Conservation (phyloP, 768 basidiomycete genomes). For the Favolaschia claudopus region DNA sequence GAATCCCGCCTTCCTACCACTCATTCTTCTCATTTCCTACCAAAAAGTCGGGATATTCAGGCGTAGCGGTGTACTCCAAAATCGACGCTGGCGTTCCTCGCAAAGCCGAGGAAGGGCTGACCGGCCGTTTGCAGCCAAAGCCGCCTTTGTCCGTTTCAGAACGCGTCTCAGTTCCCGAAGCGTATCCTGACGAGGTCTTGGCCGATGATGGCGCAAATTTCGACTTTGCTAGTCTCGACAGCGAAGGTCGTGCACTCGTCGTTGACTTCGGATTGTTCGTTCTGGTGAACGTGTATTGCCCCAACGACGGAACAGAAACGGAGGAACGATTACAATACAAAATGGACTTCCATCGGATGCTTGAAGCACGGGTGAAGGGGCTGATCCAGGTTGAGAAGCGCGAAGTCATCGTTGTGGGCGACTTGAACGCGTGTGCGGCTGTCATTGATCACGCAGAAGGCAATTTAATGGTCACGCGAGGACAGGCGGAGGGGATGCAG, state of each 20-base stretch:
- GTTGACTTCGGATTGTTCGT: constrained; percentile 95
- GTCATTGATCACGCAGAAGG: constrained; percentile 94
- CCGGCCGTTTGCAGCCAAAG: constrained; percentile 72
- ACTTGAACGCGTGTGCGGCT: constrained; percentile 89
- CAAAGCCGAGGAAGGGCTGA: constrained; percentile 75
- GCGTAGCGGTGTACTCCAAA: constrained; percentile 90
- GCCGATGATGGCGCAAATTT: constrained; percentile 39
- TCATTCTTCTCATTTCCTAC: constrained; percentile 91
- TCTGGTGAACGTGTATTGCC: constrained; percentile 96
- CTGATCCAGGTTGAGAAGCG: constrained; percentile 70
- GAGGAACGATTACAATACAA: constrained; percentile 87
- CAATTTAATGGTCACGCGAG: constrained; percentile 58
- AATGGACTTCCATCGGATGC: constrained; percentile 84
- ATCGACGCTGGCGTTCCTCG: constrained; percentile 44
- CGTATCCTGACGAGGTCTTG: constrained; percentile 64
- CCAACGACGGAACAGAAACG: constrained; percentile 78
- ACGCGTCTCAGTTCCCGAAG: constrained; percentile 57
- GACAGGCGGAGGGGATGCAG: constrained; percentile 42
- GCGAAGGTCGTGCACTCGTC: constrained; percentile 87
- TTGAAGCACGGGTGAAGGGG: constrained; percentile 77
- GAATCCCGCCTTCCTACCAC: constrained; percentile 80
- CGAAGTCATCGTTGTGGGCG: constrained; percentile 89
- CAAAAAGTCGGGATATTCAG: constrained; percentile 87
- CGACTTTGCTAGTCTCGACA: constrained; percentile 65
- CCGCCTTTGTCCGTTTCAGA: constrained; percentile 65